Evolutionary conservation across 2,329 filamentous ascomycete species (phyloP), one percentile per base, ranked within the genome.

Genomic region (Sclerotinia trifoliorum): DNA sequence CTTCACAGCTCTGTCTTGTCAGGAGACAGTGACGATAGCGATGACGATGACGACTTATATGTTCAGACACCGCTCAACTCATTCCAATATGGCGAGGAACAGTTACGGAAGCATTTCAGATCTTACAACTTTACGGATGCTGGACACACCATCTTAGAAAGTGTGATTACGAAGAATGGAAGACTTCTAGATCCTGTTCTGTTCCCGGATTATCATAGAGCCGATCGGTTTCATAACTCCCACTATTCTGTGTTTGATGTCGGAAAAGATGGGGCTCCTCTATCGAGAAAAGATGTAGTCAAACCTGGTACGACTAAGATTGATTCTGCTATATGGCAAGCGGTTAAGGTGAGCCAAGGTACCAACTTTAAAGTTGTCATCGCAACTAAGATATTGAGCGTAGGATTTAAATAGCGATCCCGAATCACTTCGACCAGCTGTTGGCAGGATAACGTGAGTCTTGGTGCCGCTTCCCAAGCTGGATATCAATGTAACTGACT

Each of bases 91-190:
- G 77, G 81, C 55, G 78, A 82, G 63, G 80, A 82, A 65, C 78
- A 80, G 70, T 72, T 84, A 24, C 77, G 81, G 26, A 74, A 80
- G 10, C 82, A 84, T 72, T 71, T 84, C 52, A 80, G 77, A 70
- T 79, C 72, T 21, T 79, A 83, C 69, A 70, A 76, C 26, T 83
- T 81, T 78, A 78, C 78, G 57, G 75, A 80, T 54, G 76, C 79
- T 70, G 79, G 80, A 21, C 74, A 77, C 66, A 77, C 77, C 48
- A 78, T 83, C 26, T 71, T 84, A 26, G 76, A 78, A n/a, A 73
- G 75, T 21, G 69, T 75, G 17, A 70, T 74, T 8, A 55, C 66
- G 3, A 67, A 72, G 46, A 67, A 44, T 21, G 71, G 73, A 39
- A 66, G 68, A 21, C 69, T 75, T 6, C 44, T 70, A 6, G 48